Conservation (phyloP, 2,329 filamentous ascomycete species). For the Fusarium incarnatum region DNA sequence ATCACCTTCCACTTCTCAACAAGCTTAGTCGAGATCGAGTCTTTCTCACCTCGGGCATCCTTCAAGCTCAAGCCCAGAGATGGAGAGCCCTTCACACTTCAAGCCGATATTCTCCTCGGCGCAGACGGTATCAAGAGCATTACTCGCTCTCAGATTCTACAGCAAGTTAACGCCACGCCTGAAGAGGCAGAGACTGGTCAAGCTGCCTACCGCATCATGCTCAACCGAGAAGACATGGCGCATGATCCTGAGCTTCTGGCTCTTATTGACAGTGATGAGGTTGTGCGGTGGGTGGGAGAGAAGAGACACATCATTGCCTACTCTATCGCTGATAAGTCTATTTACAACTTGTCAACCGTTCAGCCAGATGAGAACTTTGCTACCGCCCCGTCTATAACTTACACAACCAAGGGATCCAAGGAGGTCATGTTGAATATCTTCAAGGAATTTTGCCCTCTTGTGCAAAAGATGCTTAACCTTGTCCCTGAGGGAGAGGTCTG, state of each 20-base stretch:
- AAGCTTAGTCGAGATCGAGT: slow-evolving; percentile 43
- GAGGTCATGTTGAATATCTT: slow-evolving; percentile 70
- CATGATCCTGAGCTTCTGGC: slow-evolving; percentile 73
- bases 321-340: slow-evolving; percentile 69
- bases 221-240: slow-evolving; percentile 68
- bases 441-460: slow-evolving; percentile 69
- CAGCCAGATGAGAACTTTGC: slow-evolving; percentile 72
- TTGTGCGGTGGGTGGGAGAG: slow-evolving; percentile 74
- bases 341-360: slow-evolving; percentile 74
- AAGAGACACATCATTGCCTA: slow-evolving; percentile 76
- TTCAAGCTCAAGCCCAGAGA: slow-evolving; percentile 40
- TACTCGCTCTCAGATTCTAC: slow-evolving; percentile 63
- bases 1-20: slow-evolving; percentile 75
- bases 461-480: slow-evolving; percentile 69
- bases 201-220: slow-evolving; percentile 66
- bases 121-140: slow-evolving; percentile 66
- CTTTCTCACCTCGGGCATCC: slow-evolving; percentile 38
- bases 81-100: slow-evolving; percentile 21
- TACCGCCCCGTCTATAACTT: slow-evolving; percentile 60
- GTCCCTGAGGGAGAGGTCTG: slow-evolving; percentile 74
- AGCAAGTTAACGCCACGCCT: slow-evolving; percentile 60
- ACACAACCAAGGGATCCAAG: slow-evolving; percentile 72
- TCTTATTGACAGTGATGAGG: slow-evolving; percentile 67
- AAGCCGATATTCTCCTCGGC: slow-evolving; percentile 63
- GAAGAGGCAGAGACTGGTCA: slow-evolving; percentile 62